Conservation (phyloP, 495 filamentous ascomycete species). For the Coniosporium apollinis region DNA sequence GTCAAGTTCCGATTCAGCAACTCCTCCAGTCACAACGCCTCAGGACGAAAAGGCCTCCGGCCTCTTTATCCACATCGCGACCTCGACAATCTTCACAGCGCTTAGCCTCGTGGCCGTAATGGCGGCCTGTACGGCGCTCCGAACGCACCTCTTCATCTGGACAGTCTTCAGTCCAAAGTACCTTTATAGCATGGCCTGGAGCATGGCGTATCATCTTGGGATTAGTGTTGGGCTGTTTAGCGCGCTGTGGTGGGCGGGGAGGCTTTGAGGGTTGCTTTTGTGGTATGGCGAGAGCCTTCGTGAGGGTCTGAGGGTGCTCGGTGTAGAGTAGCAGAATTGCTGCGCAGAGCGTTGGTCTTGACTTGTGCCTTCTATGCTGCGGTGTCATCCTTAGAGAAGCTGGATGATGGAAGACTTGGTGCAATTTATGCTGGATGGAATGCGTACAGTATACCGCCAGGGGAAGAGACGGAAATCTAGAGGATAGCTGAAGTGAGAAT, state of each 20-base stretch:
- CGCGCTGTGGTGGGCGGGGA: conserved; percentile 35
- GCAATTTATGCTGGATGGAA: no score
- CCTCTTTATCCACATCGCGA: conserved; percentile 33
- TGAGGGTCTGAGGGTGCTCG: no score
- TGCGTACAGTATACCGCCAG: no score
- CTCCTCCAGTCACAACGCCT: no score
- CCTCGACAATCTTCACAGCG: conserved; percentile 51
- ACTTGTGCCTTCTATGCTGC: conserved; percentile 2
- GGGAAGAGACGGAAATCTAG: no score
- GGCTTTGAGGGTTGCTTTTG: no score
- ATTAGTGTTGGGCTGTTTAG: conserved; percentile 45
- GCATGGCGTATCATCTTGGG: conserved; percentile 56
- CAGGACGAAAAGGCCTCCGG: no score
- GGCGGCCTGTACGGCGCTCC: conserved; percentile 67
- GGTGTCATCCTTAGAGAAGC: no score
- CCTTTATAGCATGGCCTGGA: conserved; percentile 81
- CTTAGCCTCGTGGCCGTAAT: conserved; percentile 53
- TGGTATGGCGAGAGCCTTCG: no score
- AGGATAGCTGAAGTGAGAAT: no score
- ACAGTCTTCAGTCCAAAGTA: conserved; percentile 97
- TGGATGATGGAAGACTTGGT: no score
- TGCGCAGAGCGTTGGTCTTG: conserved; percentile 5
- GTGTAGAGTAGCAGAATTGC: conserved; percentile 6
- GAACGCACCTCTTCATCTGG: conserved; percentile 95
- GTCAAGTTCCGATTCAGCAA: no score